Evolutionary conservation across 2,329 filamentous ascomycete species (phyloP).

Genomic region (Aspergillus ibericus): DNA sequence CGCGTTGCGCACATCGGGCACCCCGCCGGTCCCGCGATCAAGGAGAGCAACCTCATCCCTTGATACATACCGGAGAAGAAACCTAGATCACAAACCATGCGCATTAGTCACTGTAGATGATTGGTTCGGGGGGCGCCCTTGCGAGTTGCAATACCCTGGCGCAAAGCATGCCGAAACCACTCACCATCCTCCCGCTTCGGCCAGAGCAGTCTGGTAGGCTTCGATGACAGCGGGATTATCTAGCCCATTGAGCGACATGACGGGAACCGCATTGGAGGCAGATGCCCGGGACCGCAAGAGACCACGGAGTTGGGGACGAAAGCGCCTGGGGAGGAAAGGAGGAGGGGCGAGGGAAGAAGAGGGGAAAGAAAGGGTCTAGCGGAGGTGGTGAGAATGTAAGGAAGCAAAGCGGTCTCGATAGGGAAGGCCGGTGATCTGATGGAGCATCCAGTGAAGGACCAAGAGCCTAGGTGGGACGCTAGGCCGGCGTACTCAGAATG

Average conservation of each 20-base stretch:
- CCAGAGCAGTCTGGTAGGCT: constrained; percentile 75
- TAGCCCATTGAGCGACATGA: constrained; percentile 95
- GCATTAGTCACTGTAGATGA: constrained; percentile 4
- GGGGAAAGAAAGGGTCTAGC: background rate
- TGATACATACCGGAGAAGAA: constrained; percentile 85
- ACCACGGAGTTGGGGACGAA: constrained; percentile 9
- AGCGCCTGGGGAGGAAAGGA: constrained; percentile 11
- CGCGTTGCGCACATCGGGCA: constrained; percentile 76
- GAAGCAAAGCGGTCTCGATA: background rate
- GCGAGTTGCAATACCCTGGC: constrained; percentile 8
- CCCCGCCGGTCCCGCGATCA: constrained; percentile 73
- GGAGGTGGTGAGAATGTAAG: background rate
- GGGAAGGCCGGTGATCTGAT: background rate
- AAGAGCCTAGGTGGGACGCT: background rate
- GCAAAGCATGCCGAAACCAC: constrained; percentile 30
- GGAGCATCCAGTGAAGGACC: background rate
- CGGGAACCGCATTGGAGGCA: constrained; percentile 37
- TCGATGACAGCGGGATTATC: constrained; percentile 78
- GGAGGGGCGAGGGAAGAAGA: background rate
- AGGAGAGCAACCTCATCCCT: constrained; percentile 85
- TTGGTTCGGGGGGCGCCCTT: constrained; percentile 9
- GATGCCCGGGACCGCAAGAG: constrained; percentile 6
- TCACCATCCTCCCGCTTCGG: constrained; percentile 93
- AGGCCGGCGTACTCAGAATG: background rate
- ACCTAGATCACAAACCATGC: constrained; percentile 58